A percentile compares a stretch with the other conserved stretches of the same genome.
Evolutionary conservation across 768 basidiomycete genomes (phyloP).

Genomic region (Termitomyces sp.): DNA sequence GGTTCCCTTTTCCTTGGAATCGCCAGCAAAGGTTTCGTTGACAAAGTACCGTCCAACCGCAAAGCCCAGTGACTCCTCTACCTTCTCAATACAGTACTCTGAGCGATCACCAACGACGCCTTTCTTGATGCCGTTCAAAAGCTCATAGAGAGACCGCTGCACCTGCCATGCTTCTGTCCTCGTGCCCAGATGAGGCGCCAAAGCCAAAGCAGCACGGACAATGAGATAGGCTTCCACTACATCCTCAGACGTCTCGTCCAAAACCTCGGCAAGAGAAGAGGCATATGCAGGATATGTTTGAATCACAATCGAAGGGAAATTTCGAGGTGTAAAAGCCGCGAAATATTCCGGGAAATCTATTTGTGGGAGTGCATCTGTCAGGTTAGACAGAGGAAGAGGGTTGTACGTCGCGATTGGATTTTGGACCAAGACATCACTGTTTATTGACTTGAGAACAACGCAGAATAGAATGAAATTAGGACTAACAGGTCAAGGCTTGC

Average conservation of each 20-base stretch:
- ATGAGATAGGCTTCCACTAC: constrained; percentile 88
- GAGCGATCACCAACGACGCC: constrained; percentile 82
- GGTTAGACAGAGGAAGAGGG: constrained; percentile 66
- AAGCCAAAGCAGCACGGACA: constrained; percentile 64
- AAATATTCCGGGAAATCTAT: constrained; percentile 87
- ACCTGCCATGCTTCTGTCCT: constrained; percentile 80
- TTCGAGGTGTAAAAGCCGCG: constrained; percentile 76
- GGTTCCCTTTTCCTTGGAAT: constrained; percentile 78
- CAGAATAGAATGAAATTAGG: not conserved
- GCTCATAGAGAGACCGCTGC: constrained; percentile 65
- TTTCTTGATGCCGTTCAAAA: constrained; percentile 80
- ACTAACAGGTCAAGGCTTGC: constrained; percentile 79
- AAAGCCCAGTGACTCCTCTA: constrained; percentile 81
- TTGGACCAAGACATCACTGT: constrained; percentile 65
- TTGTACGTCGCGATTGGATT: constrained; percentile 92
- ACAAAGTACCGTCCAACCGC: constrained; percentile 90
- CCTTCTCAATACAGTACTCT: constrained; percentile 75
- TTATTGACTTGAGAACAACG: not conserved
- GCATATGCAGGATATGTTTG: constrained; percentile 82
- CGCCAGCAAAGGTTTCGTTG: constrained; percentile 73
- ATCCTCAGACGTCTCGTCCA: constrained; percentile 64
- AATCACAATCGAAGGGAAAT: constrained; percentile 74
- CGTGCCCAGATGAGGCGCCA: constrained; percentile 71
- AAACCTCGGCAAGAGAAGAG: constrained; percentile 60
- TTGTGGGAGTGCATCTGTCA: constrained; percentile 68